Conservation (phyloP, 306 rosid species). For the Begonia masoniana region DNA sequence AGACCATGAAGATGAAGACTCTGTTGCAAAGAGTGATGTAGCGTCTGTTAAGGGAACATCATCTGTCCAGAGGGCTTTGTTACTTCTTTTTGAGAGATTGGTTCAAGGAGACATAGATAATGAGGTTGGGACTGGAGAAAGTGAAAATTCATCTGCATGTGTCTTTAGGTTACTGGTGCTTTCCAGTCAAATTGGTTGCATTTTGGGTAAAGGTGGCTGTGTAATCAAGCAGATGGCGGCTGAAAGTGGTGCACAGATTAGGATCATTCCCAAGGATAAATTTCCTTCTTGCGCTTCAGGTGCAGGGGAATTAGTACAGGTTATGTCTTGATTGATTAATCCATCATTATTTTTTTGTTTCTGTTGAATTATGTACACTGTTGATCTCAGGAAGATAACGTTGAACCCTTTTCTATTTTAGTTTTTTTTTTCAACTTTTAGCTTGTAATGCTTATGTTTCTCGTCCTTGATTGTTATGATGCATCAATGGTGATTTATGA, state of each 20-base stretch:
- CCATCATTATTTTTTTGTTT: not conserved
- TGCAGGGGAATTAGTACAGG: slow-evolving; percentile 83
- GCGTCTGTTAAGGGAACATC: slow-evolving; percentile 21
- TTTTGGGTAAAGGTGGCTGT: slow-evolving; percentile 86
- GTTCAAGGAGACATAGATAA: slow-evolving; percentile 34
- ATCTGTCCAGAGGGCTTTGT: slow-evolving; percentile 45
- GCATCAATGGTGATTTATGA: no score
- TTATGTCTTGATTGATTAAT: slow-evolving; percentile 10
- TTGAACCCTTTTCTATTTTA: not conserved
- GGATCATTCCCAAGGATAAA: slow-evolving; percentile 78
- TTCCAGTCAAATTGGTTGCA: slow-evolving; percentile 77
- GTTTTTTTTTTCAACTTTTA: not conserved
- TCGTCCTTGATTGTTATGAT: no score
- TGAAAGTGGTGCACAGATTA: slow-evolving; percentile 85
- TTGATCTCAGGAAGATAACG: not conserved
- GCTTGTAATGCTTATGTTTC: no score
- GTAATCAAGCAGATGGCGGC: slow-evolving; percentile 75
- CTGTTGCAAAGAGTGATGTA: slow-evolving; percentile 18
- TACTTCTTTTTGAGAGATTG: slow-evolving; percentile 55
- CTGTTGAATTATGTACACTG: not conserved
- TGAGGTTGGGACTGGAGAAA: slow-evolving; percentile 34
- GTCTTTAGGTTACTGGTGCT: slow-evolving; percentile 58
- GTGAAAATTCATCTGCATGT: slow-evolving; percentile 20
- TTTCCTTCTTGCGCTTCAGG: slow-evolving; percentile 57
- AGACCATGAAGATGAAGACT: slow-evolving; percentile 21